Base-by-base conservation (phyloP, 2,329 filamentous ascomycete genomes). In the Helicocarpus griseus region DNA sequence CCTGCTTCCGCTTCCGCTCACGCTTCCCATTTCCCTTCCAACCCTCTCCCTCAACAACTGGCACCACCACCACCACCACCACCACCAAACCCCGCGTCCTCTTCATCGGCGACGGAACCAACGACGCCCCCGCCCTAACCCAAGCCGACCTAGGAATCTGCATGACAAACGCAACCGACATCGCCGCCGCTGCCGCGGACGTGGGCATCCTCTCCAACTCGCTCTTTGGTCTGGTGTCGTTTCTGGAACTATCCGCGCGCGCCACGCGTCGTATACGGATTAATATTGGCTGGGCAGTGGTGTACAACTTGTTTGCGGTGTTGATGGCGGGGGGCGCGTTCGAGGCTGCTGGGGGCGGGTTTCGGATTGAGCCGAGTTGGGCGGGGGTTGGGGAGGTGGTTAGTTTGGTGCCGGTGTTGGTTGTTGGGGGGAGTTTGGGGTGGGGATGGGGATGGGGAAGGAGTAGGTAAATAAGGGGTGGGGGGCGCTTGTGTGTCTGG, bases 41-140 rank as follows among this genome's bases (percentile, higher is more conserved):
- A 14, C 39, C 21, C 13, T 28, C 55, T 61, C 26, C 46, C 31
- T 31, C 19, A 36, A 47, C 47, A 6, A 38, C 31, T 2, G 29
- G 50, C 47, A 52, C 50, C 11, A 51, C 39, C 19, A 14, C 33
- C 39, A 17, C 26, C 21, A 22, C 26, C 45, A 29, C 49, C 46
- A 1, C 22, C 38, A 54, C 56, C 35, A 46, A 54, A n/a, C 60
- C 57, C n/a, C 56, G 76, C 1, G 77, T 87, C 17, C 65, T 89
- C 5, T 90, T 91, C 65, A 77, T 79, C 48, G 87, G 87, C 31
- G 87, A 91, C 58, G 87, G 87, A 1, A 89, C 85, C 13, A 91
- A 91, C 63, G 87, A 91, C 60, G 84, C 87, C 0, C 74, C 80
- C 2, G 87, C 87, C 0, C 74, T 91, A 2, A 81, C 85, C 0